Base-by-base conservation (phyloP, 1,139 yeast genomes). In the Blastobotrys apis region DNA sequence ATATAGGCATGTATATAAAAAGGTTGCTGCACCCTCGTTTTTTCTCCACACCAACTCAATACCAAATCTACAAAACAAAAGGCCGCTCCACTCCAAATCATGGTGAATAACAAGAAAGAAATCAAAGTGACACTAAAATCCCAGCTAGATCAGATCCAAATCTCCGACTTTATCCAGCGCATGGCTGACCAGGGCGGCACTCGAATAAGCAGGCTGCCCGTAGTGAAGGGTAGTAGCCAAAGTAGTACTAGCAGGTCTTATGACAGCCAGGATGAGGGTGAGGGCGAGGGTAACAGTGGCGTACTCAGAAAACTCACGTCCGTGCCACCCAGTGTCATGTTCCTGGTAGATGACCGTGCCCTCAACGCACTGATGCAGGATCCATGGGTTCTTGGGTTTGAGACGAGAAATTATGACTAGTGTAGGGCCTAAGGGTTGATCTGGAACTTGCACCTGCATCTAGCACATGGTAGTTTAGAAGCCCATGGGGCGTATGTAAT, bases 301-400 rank as follows among this genome's bases (percentile, higher is more conserved):
- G 32, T 5, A 5, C 32, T 6, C 5, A 32, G 22, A 6, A 15
- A 5, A 21, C 15, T 5, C 17, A 5, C 35, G 5, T 5, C 17
- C 12, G 35, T 8, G 21, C 35, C 35, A 5, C 35, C 35, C 17
- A 32, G 35, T 15, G 22, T 32, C 8, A 32, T 32, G 10, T 32
- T 32, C 22, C 17, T 32, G 15, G 35, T 17, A 16, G 22, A 15
- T 17, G 35, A 32, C 15, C 8, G 6, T 13, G 35, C 22, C 6
- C 15, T 32, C 5, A 13, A 15, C 15, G 8, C 35, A 5, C 21
- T 32, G 19, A 32, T 32, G 35, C 21, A 32, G 6, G 21, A 32
- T 32, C 35, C 35, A 8, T 10, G 35, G 17, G 35, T 32, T 8
- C 35, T 32, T 8, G 35, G 35, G 22, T 32, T 32, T 32, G 35